phyloP scores from a whole-genome alignment of 495 filamentous ascomycete genomes.

The Tetracladium setigerum region DNA sequence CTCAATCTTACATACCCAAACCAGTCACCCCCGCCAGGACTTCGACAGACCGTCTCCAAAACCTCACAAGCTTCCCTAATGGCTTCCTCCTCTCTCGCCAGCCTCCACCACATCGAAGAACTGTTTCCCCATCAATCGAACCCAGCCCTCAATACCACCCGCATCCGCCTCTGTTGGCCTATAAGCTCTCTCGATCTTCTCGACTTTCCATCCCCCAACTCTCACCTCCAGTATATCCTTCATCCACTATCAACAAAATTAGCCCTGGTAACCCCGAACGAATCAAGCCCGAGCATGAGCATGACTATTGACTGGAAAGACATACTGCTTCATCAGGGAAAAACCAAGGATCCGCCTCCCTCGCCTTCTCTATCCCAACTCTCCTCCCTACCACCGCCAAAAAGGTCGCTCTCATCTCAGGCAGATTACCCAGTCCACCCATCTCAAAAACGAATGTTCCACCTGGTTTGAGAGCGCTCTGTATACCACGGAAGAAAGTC shows the following conservation, averaged over 20 bases:
- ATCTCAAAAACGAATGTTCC: conserved; percentile 65
- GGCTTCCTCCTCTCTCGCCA: conserved; percentile 41
- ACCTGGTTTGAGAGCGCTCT: conserved; percentile 43
- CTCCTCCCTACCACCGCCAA: conserved; percentile 44
- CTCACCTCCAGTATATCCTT: conserved; percentile 37
- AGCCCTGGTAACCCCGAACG: background rate
- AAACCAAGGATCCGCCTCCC: conserved; percentile 59
- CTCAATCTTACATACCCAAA: conserved; percentile 69
- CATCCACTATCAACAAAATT: conserved; percentile 22
- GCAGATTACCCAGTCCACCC: conserved; percentile 64
- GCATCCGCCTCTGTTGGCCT: conserved; percentile 48
- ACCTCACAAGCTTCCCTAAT: conserved; percentile 50
- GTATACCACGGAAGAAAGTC: conserved; percentile 38
- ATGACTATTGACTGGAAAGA: background rate
- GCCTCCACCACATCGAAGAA: conserved; percentile 45
- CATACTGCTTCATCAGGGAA: conserved; percentile 50
- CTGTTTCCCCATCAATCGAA: conserved; percentile 53
- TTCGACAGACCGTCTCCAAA: conserved; percentile 45
- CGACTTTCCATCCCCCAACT: conserved; percentile 48
- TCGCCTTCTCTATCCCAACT: conserved; percentile 37
- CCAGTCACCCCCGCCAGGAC: conserved; percentile 49
- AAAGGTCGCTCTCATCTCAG: conserved; percentile 54
- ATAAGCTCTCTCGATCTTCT: conserved; percentile 54
- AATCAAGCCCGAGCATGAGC: background rate
- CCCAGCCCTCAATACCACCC: conserved; percentile 65